These are phyloP conservation scores for Amaranthus hypochondriacus DNA, from an alignment of 148 eudicot genomes.

Conservation along the genomic window DNA sequence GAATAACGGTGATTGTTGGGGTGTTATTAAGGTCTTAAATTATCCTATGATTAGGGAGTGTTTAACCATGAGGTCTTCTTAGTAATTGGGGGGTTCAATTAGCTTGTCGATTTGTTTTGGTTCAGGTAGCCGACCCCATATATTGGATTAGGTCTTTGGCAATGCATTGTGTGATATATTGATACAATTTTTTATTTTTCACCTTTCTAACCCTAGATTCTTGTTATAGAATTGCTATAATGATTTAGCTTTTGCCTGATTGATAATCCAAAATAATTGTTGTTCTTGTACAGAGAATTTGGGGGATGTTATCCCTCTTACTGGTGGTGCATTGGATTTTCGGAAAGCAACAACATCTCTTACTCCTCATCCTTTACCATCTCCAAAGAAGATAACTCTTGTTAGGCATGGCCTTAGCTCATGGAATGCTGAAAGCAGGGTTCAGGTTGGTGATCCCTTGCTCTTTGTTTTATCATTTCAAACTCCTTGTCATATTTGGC, in stretches of 20 bases:
- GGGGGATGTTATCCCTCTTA: slow-evolving; percentile 31
- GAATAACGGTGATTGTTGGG: no score
- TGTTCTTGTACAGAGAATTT: slow-evolving; percentile 21
- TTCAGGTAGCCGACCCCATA: no score
- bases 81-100: no score
- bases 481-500: background rate
- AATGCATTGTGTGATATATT: no score
- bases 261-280: background rate
- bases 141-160: no score
- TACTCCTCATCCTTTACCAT: slow-evolving; percentile 33
- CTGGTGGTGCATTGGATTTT: slow-evolving; percentile 73
- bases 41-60: no score
- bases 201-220: no score
- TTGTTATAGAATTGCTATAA: background rate
- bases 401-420: slow-evolving; percentile 74
- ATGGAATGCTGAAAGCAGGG: slow-evolving; percentile 64
- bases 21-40: no score
- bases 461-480: background rate
- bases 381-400: slow-evolving; percentile 65
- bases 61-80: no score
- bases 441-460: slow-evolving; percentile 43
- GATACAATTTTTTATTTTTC: no score
- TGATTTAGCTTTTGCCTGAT: background rate
- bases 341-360: slow-evolving; percentile 57
- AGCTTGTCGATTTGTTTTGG: no score